These are phyloP conservation scores for Pezicula radicicola DNA, from an alignment of 2,329 filamentous ascomycete genomes.

Conservation along the genomic window DNA sequence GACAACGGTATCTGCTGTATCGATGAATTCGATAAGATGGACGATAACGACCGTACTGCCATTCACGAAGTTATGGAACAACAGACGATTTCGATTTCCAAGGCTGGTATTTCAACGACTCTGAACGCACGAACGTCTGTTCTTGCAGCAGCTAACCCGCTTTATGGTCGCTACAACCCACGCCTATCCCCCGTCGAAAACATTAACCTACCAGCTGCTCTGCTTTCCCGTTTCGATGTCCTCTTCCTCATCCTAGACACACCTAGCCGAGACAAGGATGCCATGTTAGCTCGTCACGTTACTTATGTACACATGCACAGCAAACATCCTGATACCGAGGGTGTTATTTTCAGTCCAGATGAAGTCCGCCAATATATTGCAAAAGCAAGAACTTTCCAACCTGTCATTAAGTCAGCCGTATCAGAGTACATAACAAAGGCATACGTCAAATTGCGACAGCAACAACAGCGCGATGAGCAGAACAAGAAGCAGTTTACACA, in stretches of 20 bases:
- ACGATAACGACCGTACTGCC: slow-evolving; percentile 72
- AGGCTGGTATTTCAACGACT: slow-evolving; percentile 94
- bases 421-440: slow-evolving; percentile 97
- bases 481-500: slow-evolving; percentile 91
- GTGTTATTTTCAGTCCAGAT: slow-evolving; percentile 82
- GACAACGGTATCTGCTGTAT: slow-evolving; percentile 84
- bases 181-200: slow-evolving; percentile 97
- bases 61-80: slow-evolving; percentile 90
- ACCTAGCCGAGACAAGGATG: slow-evolving; percentile 82
- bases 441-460: slow-evolving; percentile 90
- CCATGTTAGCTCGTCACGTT: slow-evolving; percentile 92
- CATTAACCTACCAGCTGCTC: slow-evolving; percentile 96
- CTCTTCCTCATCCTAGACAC: slow-evolving; percentile 97
- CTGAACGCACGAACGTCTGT: slow-evolving; percentile 96
- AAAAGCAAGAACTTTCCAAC: slow-evolving; percentile 84
- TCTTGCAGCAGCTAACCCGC: slow-evolving; percentile 90
- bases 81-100: slow-evolving; percentile 80
- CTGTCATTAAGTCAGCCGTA: slow-evolving; percentile 77
- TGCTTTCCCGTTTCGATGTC: slow-evolving; percentile 95
- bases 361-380: slow-evolving; percentile 97
- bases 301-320: slow-evolving; percentile 97
- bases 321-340: slow-evolving; percentile 76
- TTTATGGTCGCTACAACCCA: slow-evolving; percentile 98
- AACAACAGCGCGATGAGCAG: slow-evolving; percentile 88
- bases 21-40: slow-evolving; percentile 86